Percentiles rank a stretch among this genome's conserved stretches.
phyloP scores from a whole-genome alignment of 2,329 filamentous ascomycete genomes.

The Hysterium pulicare region DNA sequence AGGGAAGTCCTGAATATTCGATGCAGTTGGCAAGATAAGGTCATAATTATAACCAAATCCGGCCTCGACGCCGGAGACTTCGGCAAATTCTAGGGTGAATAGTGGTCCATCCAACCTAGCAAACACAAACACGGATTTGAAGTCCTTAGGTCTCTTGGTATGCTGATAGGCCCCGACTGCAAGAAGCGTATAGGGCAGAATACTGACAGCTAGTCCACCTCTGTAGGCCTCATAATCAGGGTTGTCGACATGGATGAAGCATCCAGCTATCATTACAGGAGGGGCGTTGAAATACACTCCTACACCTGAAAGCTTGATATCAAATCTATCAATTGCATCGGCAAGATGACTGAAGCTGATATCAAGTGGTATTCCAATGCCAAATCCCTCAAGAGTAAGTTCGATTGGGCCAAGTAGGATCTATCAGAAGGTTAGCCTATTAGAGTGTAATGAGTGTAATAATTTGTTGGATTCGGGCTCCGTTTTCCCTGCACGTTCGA shows the following conservation, averaged over 20 bases:
- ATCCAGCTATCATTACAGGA: constrained; percentile 1
- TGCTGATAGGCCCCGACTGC: constrained; percentile 42
- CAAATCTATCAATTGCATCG: too few relatives aligned
- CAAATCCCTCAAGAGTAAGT: too few relatives aligned
- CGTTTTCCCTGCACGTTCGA: too few relatives aligned
- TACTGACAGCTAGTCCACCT: constrained; percentile 21
- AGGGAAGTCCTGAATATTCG: constrained; percentile 29
- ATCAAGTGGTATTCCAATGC: too few relatives aligned
- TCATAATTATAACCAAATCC: constrained; percentile 44
- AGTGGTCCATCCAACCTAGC: constrained; percentile 40
- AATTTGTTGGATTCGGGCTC: too few relatives aligned
- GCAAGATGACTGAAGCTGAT: too few relatives aligned
- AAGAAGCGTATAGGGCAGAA: constrained; percentile 35
- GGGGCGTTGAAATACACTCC: not conserved
- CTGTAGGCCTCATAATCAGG: constrained; percentile 17
- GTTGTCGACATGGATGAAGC: constrained; percentile 66
- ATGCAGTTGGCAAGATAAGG: constrained; percentile 29
- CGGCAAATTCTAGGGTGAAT: constrained; percentile 37
- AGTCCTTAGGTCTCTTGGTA: constrained; percentile 13
- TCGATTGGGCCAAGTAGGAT: too few relatives aligned
- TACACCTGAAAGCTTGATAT: not conserved
- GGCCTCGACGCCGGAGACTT: constrained; percentile 32
- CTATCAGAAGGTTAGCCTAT: too few relatives aligned
- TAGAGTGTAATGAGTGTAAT: too few relatives aligned
- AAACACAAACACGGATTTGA: constrained; percentile 38